A percentile compares a stretch with the other conserved stretches of the same genome.
phyloP scores from a whole-genome alignment of 2,329 filamentous ascomycete genomes.

The Akanthomyces uredinophilus region DNA sequence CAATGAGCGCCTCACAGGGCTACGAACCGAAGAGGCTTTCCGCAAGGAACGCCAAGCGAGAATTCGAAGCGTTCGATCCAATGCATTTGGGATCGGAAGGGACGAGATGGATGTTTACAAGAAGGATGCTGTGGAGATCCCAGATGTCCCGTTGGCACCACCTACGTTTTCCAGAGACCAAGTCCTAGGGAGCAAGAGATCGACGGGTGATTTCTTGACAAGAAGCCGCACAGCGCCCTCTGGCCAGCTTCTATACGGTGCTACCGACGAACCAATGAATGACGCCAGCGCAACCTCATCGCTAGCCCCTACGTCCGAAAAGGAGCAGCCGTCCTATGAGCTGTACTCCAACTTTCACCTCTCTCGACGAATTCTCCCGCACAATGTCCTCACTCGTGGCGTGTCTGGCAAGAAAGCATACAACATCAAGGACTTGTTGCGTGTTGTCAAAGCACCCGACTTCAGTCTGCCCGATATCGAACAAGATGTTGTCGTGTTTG shows the following conservation, averaged over 20 bases:
- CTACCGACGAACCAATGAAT: constrained; percentile 15
- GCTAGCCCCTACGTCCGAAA: constrained; percentile 21
- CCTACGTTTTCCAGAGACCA: constrained; percentile 61
- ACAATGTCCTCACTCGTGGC: constrained; percentile 72
- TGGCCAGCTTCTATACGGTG: constrained; percentile 14
- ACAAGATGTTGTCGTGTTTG: constrained; percentile 84
- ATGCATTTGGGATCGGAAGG: constrained; percentile 52
- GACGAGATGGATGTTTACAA: constrained; percentile 58
- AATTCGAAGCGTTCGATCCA: constrained; percentile 49
- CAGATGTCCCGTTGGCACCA: constrained; percentile 41
- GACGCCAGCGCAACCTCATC: constrained; percentile 10
- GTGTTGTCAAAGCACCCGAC: constrained; percentile 73
- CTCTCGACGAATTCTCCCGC: constrained; percentile 75
- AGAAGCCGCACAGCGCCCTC: constrained; percentile 38
- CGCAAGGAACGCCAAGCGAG: constrained; percentile 47
- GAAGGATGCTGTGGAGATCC: constrained; percentile 49
- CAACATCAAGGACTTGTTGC: constrained; percentile 73
- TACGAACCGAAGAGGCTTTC: constrained; percentile 50
- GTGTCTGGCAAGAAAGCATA: constrained; percentile 73
- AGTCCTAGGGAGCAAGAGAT: constrained; percentile 38
- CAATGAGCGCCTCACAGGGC: constrained; percentile 77
- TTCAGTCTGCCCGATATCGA: constrained; percentile 79
- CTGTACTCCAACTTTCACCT: constrained; percentile 82
- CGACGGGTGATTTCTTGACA: constrained; percentile 27
- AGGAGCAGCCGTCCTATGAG: constrained; percentile 59